Conservation (phyloP, 108 stramenopile species). For the Nitzschia sp. region DNA sequence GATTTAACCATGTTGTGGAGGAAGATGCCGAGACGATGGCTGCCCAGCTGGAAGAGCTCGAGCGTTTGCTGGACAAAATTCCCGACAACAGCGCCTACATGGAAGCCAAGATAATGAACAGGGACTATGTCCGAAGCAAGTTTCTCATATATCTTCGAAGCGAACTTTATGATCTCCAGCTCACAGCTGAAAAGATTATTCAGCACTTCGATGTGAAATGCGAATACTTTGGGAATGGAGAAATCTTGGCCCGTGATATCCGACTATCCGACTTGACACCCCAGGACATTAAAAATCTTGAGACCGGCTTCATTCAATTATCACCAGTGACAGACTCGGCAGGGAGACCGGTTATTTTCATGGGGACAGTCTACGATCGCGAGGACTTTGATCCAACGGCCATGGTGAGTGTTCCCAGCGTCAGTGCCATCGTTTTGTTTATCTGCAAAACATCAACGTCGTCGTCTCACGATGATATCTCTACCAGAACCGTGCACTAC, state of each 20-base stretch:
- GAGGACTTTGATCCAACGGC: too few relatives aligned
- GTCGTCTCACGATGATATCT: too few relatives aligned
- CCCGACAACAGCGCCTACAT: conserved; percentile 20
- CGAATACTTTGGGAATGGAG: conserved; percentile 37
- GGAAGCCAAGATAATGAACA: conserved; percentile 14
- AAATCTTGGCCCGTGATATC: conserved; percentile 4
- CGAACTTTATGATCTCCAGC: conserved; percentile 31
- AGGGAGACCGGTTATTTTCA: conserved; percentile 4
- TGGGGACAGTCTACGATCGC: too few relatives aligned
- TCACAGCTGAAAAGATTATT: conserved; percentile 35
- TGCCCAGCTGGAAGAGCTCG: not conserved
- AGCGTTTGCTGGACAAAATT: not conserved
- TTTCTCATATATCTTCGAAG: conserved; percentile 45
- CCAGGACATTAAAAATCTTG: not conserved
- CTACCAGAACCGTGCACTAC: not conserved
- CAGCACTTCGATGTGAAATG: conserved; percentile 30
- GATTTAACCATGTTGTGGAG: not conserved
- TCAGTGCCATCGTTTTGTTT: too few relatives aligned
- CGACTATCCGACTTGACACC: not conserved
- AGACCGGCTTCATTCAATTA: not conserved
- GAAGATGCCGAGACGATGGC: not conserved
- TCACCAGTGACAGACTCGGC: not conserved
- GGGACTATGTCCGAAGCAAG: conserved; percentile 25
- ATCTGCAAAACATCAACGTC: too few relatives aligned
- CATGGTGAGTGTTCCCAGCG: too few relatives aligned